These are phyloP conservation scores for Termitomyces sp. DNA, from an alignment of 768 basidiomycete genomes.

Conservation along the genomic window DNA sequence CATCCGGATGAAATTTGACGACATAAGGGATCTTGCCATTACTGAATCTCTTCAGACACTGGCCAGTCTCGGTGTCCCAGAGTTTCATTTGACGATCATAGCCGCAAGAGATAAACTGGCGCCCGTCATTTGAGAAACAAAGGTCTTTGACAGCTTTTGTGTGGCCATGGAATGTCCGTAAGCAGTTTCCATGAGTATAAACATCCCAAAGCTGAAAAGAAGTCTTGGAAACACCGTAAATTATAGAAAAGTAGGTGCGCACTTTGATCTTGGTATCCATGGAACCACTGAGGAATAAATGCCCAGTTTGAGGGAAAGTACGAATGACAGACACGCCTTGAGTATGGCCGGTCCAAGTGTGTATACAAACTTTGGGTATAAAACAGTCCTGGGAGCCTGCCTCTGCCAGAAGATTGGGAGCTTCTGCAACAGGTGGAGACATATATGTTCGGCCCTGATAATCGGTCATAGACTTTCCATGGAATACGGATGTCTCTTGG, in stretches of 20 bases:
- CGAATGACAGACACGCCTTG: slow-evolving; percentile 94
- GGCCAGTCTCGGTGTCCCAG: slow-evolving; percentile 99
- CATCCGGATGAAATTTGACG: slow-evolving; percentile 91
- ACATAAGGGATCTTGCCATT: slow-evolving; percentile 98
- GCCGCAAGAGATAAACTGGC: slow-evolving; percentile 83
- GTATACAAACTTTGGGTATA: slow-evolving; percentile 92
- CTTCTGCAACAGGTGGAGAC: slow-evolving; percentile 86
- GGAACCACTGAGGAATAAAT: slow-evolving; percentile 88
- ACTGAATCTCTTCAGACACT: slow-evolving; percentile 94
- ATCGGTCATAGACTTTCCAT: slow-evolving; percentile 94
- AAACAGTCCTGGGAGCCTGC: slow-evolving; percentile 86
- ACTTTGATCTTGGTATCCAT: slow-evolving; percentile 99
- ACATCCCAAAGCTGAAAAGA: slow-evolving; percentile 90
- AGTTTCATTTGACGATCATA: slow-evolving; percentile 98
- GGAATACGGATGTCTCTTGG: slow-evolving; percentile 93
- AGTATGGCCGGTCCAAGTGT: slow-evolving; percentile 98
- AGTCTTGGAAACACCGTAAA: slow-evolving; percentile 6
- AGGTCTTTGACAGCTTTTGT: slow-evolving; percentile 96
- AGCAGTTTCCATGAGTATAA: slow-evolving; percentile 93
- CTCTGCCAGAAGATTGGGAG: slow-evolving; percentile 78
- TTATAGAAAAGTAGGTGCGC: slow-evolving; percentile 14
- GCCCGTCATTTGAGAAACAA: slow-evolving; percentile 91
- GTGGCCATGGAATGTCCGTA: slow-evolving; percentile 97
- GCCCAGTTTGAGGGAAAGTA: slow-evolving; percentile 89
- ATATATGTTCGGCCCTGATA: slow-evolving; percentile 99